Base-by-base conservation (phyloP, 2,329 filamentous ascomycete species). In the Myriosclerotinia scirpicola region DNA sequence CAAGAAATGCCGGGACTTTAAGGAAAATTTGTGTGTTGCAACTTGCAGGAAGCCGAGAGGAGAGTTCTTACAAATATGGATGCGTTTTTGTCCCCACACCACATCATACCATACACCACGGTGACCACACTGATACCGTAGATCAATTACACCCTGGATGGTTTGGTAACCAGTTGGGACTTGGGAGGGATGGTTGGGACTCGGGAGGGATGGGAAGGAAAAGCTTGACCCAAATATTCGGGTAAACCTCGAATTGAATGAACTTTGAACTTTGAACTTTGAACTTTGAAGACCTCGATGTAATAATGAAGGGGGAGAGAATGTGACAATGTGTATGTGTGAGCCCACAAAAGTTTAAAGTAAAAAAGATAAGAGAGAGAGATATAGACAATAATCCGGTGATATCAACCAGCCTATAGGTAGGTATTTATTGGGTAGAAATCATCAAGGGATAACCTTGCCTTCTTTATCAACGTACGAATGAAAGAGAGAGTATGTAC, bases 381-480 rank as follows among this genome's bases (percentile, higher is more conserved):
- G 34, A 48, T 48, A 48, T 42, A 22, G 38, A 30, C 17, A 42
- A 54, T 8, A 42, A 54, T 8, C 48, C 30, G 36, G 50, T 54
- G 50, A 42, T 36, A 34, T 54, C 30, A 56, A 64, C 56, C 61
- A 56, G 52, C 52, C 61, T 64, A 30, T 56, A 56, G 9, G 14
- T 14, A 12, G 40, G 40, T 14, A 15, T 4, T 5, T 71, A 69
- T 74, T 70, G 73, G 72, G 73, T 72, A 75, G 71, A 70, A 73
- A 74, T 72, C 66, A 66, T 67, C 71, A 58, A 66, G 67, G 68
- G 50, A 48, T 26, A 54, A 61, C 58, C 65, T 70, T 68, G 64
- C 26, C 26, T 26, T 26, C 26, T 68, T 65, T 9, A 36, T 36
- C 50, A 44, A 48, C 48, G 52, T 26, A 48, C 26, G 30, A 59